Evolutionary conservation across 495 filamentous ascomycete species (phyloP).

Genomic region (Aspergillus leporis): DNA sequence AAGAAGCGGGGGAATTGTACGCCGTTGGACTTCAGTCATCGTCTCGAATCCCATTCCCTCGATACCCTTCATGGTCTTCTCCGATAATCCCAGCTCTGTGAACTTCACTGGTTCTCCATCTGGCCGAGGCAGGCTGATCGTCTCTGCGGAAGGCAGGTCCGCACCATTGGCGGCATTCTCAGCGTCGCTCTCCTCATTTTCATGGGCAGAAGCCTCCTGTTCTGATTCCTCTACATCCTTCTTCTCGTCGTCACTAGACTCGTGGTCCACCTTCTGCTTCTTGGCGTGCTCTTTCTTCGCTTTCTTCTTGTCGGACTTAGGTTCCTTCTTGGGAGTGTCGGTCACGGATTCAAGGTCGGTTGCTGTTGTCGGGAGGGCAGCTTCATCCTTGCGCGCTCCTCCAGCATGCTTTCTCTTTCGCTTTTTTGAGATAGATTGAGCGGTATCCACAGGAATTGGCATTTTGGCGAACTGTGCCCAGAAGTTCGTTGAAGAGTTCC

Average conservation of each 20-base stretch:
- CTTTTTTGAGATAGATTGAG: constrained; percentile 66
- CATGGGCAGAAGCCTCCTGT: constrained; percentile 23
- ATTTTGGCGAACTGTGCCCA: constrained; percentile 22
- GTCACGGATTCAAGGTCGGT: constrained; percentile 12
- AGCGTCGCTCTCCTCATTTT: constrained; percentile 27
- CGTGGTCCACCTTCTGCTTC: constrained; percentile 39
- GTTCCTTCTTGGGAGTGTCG: constrained; percentile 27
- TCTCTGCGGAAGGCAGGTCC: constrained; percentile 52
- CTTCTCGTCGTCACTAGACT: constrained; percentile 35
- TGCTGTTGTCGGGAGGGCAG: constrained; percentile 4
- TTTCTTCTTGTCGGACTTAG: constrained; percentile 30
- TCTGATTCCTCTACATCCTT: constrained; percentile 26
- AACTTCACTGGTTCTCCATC: constrained; percentile 63
- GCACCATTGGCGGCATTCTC: constrained; percentile 26
- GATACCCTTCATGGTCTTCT: constrained; percentile 85
- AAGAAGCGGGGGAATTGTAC: constrained; percentile 83
- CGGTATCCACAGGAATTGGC: constrained; percentile 43
- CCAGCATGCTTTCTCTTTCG: constrained; percentile 60
- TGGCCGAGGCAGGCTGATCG: constrained; percentile 57
- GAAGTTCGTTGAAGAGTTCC: not conserved
- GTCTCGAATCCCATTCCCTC: constrained; percentile 87
- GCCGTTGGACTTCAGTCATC: constrained; percentile 94
- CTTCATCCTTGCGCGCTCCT: constrained; percentile 14
- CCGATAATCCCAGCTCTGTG: constrained; percentile 78
- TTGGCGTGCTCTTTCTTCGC: constrained; percentile 32